Evolutionary conservation across 1,284 basidiomycete species (phyloP).

Genomic region (Austroboletus novae-zelandiae): DNA sequence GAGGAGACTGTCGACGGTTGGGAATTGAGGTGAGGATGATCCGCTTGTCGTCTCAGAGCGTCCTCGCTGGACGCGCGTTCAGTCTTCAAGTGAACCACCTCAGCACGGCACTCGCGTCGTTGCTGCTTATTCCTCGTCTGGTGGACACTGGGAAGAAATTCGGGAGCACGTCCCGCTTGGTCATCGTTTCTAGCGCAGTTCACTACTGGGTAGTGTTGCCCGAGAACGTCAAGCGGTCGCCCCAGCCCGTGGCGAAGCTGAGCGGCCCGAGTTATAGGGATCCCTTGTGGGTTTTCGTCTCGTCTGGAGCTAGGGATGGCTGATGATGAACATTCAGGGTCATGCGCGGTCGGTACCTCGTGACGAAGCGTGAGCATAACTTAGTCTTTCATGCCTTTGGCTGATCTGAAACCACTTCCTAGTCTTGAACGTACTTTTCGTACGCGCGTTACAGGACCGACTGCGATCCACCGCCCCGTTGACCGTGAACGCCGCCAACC

Average conservation of each 20-base stretch:
- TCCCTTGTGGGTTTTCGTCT: slow-evolving; percentile 1
- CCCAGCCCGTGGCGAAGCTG: slow-evolving; percentile 33
- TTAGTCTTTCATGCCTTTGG: too few species aligned
- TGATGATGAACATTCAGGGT: slow-evolving; percentile 5
- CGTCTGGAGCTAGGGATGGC: not conserved
- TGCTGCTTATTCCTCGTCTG: slow-evolving; percentile 15
- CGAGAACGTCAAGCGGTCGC: slow-evolving; percentile 24
- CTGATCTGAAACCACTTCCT: not conserved
- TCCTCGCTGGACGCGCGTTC: not conserved
- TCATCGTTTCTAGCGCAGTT: slow-evolving; percentile 17
- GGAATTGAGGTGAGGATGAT: slow-evolving; percentile 10
- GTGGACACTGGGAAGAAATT: slow-evolving; percentile 17
- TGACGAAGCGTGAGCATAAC: slow-evolving; percentile 17
- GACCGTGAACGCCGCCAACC: slow-evolving; percentile 41
- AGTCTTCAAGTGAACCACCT: slow-evolving; percentile 29
- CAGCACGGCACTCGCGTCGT: slow-evolving; percentile 14
- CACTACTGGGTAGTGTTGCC: slow-evolving; percentile 25
- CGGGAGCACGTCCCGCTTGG: slow-evolving; percentile 13
- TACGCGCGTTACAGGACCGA: slow-evolving; percentile 21
- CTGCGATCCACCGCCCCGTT: slow-evolving; percentile 20
- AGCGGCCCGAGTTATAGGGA: slow-evolving; percentile 30
- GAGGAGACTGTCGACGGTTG: slow-evolving; percentile 17
- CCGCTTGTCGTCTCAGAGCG: too few species aligned
- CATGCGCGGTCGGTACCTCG: slow-evolving; percentile 14
- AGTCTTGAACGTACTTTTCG: slow-evolving; percentile 29